phyloP scores from a whole-genome alignment of 345 rosid genomes.

The Clarkia xantiana region DNA sequence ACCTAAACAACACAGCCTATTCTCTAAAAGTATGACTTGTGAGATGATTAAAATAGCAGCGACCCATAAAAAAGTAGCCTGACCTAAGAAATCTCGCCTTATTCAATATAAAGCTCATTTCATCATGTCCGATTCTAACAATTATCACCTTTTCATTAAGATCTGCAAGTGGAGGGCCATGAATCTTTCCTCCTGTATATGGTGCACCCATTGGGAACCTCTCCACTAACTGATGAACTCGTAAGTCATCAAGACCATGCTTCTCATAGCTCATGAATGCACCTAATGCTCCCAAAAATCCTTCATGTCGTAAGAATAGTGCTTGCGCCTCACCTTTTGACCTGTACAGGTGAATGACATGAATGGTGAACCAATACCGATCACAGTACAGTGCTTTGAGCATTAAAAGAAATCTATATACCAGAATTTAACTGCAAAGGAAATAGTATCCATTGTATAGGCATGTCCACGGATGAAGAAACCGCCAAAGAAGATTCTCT shows the following conservation, averaged over 20 bases:
- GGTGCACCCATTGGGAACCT: slow-evolving; percentile 99
- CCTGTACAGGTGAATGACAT: slow-evolving; percentile 25
- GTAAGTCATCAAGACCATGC: slow-evolving; percentile 94
- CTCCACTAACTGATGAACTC: slow-evolving; percentile 98
- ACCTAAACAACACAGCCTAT: too few species aligned
- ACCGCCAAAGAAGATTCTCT: slow-evolving; percentile 93
- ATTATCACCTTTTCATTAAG: slow-evolving; percentile 33
- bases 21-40: too few species aligned
- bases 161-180: slow-evolving; percentile 93
- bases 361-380: slow-evolving; percentile 2
- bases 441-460: slow-evolving; percentile 99
- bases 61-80: too few species aligned
- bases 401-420: slow-evolving; percentile 10
- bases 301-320: slow-evolving; percentile 98
- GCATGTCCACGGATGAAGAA: slow-evolving; percentile 98
- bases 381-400: not conserved
- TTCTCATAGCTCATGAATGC: slow-evolving; percentile 99
- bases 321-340: slow-evolving; percentile 90
- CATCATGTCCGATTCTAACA: not conserved
- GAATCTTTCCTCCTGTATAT: slow-evolving; percentile 89
- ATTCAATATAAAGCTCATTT: too few species aligned
- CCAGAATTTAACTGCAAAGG: slow-evolving; percentile 99
- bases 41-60: too few species aligned
- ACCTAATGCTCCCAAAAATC: slow-evolving; percentile 90
- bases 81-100: too few species aligned